Base-by-base conservation (phyloP, 768 basidiomycete genomes). In the Cystofilobasidium capitatum region DNA sequence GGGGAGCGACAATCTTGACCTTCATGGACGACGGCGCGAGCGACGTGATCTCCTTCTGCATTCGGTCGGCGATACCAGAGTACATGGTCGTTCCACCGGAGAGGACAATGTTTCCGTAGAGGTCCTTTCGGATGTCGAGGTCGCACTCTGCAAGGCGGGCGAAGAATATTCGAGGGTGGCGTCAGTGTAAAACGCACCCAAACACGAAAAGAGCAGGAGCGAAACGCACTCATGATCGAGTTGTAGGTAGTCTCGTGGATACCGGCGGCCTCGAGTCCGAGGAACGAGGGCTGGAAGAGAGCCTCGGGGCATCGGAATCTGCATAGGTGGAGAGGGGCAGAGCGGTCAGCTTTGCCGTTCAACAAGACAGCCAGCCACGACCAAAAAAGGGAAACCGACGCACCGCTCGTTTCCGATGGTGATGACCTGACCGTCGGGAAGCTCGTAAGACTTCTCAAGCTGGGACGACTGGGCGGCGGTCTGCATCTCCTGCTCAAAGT, bases 61-160 rank as follows among this genome's bases (percentile, higher is more conserved):
- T 89, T 74, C 91, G 88, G 79, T 94, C 91, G 72, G 90, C 85
- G 74, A 94, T 92, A 81, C 91, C 91, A 72, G 88, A 86, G 88
- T 91, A 92, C 90, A 93, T 92, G 75, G 89, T 91, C 70, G 88
- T 89, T 76, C 90, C 90, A 75, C 90, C 90, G 64, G 88, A 88
- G 69, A 91, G 79, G 83, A 90, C 88, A 70, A 91, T 84, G 79
- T 64, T 64, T 71, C 87, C 87, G 79, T 81, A 81, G 66, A 80
- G 77, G 79, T 80, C 80, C 75, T 88, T 88, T 79, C 88, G 85
- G 76, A 91, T 87, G 78, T 94, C 81, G 75, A 72, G 71, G 45
- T 78, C 77, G 74, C 77, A 78, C 75, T 78, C 81, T 82, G 36
- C 37, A 36, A 4, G 40, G 29, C 26, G 26, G 44, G 16, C 20